Conservation (phyloP, 176 grass and related monocot species). For the Rhynchospora breviuscula region DNA sequence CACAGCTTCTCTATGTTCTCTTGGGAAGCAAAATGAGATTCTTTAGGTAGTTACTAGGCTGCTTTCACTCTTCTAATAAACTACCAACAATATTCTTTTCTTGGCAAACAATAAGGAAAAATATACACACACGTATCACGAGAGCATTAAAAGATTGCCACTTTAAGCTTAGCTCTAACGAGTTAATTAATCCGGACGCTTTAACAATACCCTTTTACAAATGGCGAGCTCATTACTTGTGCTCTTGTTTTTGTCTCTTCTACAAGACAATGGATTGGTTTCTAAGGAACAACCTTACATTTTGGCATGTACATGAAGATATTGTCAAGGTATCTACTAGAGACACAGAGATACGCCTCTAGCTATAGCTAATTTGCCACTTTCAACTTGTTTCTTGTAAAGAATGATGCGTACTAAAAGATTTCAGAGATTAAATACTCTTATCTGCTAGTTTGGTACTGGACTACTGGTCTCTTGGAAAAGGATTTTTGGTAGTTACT, state of each 20-base stretch:
- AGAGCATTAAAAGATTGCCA: neutral
- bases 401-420: neutral
- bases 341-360: neutral
- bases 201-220: neutral
- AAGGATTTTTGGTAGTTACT: neutral
- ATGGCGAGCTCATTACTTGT: neutral
- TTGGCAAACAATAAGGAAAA: neutral
- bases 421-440: neutral
- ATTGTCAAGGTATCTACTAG: neutral
- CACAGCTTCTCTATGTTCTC: neutral
- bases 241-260: neutral
- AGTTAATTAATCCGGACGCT: neutral
- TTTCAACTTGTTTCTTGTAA: neutral
- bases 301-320: neutral
- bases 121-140: neutral
- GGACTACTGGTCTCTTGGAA: neutral
- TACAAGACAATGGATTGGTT: neutral
- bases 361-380: neutral
- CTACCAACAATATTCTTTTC: neutral
- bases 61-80: constrained; percentile 16
- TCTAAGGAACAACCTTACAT: constrained; percentile 1
- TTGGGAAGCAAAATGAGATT: neutral
- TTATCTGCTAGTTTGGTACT: neutral
- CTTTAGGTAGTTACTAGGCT: neutral
- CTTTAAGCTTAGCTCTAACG: neutral